Percentiles rank a stretch among this genome's conserved stretches.
These are phyloP conservation scores for Vitis cinerea DNA, from an alignment of 164 flowering plant genomes.

Conservation along the genomic window DNA sequence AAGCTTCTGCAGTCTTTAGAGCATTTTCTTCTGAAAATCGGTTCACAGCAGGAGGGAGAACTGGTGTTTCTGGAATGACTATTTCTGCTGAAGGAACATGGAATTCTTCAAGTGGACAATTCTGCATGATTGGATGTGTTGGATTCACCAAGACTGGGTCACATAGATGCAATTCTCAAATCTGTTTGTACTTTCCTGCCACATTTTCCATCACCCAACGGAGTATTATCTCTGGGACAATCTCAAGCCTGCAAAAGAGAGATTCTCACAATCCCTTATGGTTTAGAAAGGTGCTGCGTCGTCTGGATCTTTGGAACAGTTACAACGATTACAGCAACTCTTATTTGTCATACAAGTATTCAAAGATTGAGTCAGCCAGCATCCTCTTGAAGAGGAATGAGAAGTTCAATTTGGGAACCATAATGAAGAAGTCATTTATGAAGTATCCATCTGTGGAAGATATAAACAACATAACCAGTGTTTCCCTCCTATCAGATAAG, in stretches of 20 bases:
- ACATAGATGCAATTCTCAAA: conserved; percentile 3
- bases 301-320: neutral
- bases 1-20: conserved; percentile 13
- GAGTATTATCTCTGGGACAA: conserved; percentile 8
- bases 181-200: conserved; percentile 10
- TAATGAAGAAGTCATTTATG: neutral
- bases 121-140: too few relatives aligned
- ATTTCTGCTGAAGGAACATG: conserved; percentile 13
- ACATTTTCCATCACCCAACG: conserved; percentile 12
- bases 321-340: neutral
- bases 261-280: neutral
- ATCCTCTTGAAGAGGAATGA: neutral
- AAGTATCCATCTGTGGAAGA: conserved; percentile 1
- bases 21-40: neutral
- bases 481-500: conserved; percentile 1
- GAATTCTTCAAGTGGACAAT: neutral
- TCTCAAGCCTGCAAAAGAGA: neutral
- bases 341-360: conserved; percentile 7
- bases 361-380: conserved; percentile 6
- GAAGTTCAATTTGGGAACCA: neutral
- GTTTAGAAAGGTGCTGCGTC: neutral
- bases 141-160: neutral
- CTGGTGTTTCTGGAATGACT: conserved; percentile 7
- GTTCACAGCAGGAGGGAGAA: neutral
- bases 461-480: neutral